Conservation (phyloP, 1,139 yeast species). For the Kodamaea sp. region DNA sequence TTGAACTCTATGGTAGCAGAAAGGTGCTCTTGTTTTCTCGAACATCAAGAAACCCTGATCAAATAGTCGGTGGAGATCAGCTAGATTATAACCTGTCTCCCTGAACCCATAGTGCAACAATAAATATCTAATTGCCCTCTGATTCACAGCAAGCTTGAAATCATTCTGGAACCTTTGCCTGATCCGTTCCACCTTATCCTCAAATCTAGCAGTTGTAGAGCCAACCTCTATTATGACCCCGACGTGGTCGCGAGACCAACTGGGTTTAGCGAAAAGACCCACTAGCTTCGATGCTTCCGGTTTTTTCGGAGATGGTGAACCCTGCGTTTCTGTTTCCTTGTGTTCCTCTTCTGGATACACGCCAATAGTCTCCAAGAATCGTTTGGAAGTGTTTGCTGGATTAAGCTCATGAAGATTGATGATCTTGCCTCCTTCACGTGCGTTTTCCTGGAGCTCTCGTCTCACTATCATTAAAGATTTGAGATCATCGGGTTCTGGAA, state of each 20-base stretch:
- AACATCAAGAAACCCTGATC: constrained; percentile 15
- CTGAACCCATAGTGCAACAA: constrained; percentile 22
- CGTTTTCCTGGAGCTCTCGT: constrained; percentile 31
- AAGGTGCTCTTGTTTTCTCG: constrained; percentile 5
- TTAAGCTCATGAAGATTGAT: constrained; percentile 8
- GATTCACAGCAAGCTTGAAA: constrained; percentile 9
- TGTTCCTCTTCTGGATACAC: background rate
- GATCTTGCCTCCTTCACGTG: constrained; percentile 33
- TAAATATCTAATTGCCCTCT: constrained; percentile 17
- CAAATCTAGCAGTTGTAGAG: background rate
- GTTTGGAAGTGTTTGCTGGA: constrained; percentile 1
- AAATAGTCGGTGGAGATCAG: constrained; percentile 14
- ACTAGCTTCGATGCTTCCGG: background rate
- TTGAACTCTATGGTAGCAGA: constrained; percentile 6
- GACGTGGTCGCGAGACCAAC: constrained; percentile 14
- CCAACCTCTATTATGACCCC: constrained; percentile 11
- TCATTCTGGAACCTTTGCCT: constrained; percentile 8
- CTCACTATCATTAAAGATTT: constrained; percentile 29
- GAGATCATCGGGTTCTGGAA: constrained; percentile 21
- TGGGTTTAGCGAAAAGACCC: constrained; percentile 5
- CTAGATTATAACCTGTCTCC: constrained; percentile 9
- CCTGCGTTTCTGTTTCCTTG: background rate
- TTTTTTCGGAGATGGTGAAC: background rate
- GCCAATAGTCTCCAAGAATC: background rate
- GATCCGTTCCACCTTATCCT: constrained; percentile 5